Base-by-base conservation (phyloP, 768 basidiomycete species). In the Pleurotus tuoliensis region DNA sequence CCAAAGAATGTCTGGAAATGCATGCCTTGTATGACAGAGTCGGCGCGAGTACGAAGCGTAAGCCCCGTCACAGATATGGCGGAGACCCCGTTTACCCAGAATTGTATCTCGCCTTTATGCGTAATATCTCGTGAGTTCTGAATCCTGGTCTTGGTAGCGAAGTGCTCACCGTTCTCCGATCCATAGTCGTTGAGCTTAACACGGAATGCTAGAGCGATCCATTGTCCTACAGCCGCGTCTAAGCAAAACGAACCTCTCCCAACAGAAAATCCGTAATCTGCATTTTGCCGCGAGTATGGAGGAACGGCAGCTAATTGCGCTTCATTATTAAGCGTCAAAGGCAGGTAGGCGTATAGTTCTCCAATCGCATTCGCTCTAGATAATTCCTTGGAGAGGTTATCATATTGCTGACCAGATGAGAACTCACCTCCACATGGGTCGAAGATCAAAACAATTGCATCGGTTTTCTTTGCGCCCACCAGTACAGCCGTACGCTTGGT, bases 371-470 rank as follows among this genome's bases (percentile, higher is more conserved):
- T 68, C 1, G 76, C 67, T 59, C 86, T 85, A 59, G 9, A 50
- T 47, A 11, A 20, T 15, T 25, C 12, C n/a, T 5, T 24, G 9
- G 3, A 11, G 30, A 11, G 9, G 30, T 11, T 34, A 11, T 34
- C 2, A 11, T 34, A 34, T 34, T 3, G 8, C 30, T 11, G 4
- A 34, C 11, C 9, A 34, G 8, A 13, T 3, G 8, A 54, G 3
- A 3, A 59, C 73, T 13, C 56, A 83, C 83, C 87, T 77, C 87
- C 88, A 91, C 90, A 91, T 91, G 12, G 84, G 74, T 5, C 89
- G 74, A 1, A 88, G 63, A 62, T 84, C 73, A 67, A 92, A 90
- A 66, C 88, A 90, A 48, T 77, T 75, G 64, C 82, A 86, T 15
- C 90, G 75, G 16, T 80, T 68, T 2, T 81, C 70, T 62, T 87